A percentile compares a stretch with the other conserved stretches of the same genome.
phyloP scores from a whole-genome alignment of 805 yeast genomes.

The Kodamaea leandrae region DNA sequence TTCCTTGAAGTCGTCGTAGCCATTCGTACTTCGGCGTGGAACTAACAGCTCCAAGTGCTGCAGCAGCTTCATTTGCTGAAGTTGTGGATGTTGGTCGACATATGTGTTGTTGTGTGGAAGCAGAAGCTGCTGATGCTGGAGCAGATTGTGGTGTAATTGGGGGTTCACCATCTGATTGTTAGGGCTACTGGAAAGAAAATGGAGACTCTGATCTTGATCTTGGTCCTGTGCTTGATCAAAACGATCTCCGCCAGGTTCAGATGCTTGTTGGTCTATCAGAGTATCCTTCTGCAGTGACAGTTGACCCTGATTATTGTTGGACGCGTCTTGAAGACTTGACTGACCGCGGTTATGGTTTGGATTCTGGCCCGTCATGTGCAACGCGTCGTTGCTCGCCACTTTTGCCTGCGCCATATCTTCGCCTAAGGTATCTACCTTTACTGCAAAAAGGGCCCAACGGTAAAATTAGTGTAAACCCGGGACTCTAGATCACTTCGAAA shows the following conservation, averaged over 20 bases:
- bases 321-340: background rate
- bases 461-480: too few species aligned
- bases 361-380: background rate
- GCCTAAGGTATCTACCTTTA: too few species aligned
- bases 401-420: slow-evolving; percentile 1
- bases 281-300: background rate
- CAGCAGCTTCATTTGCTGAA: slow-evolving; percentile 14
- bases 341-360: background rate
- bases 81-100: slow-evolving; percentile 16
- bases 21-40: slow-evolving; percentile 6
- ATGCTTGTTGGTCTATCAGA: background rate
- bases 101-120: slow-evolving; percentile 12
- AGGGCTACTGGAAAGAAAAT: slow-evolving; percentile 2
- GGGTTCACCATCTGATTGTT: background rate
- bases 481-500: too few species aligned
- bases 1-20: slow-evolving; percentile 20
- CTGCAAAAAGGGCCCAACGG: too few species aligned
- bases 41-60: slow-evolving; percentile 12
- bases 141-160: slow-evolving; percentile 3
- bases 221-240: background rate
- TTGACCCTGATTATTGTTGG: background rate
- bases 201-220: slow-evolving; percentile 1
- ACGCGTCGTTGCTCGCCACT: background rate
- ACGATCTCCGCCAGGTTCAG: background rate
- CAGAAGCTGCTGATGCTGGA: slow-evolving; percentile 13